Base-by-base conservation (phyloP, 2,329 filamentous ascomycete genomes). In the Aureobasidium pullulans region DNA sequence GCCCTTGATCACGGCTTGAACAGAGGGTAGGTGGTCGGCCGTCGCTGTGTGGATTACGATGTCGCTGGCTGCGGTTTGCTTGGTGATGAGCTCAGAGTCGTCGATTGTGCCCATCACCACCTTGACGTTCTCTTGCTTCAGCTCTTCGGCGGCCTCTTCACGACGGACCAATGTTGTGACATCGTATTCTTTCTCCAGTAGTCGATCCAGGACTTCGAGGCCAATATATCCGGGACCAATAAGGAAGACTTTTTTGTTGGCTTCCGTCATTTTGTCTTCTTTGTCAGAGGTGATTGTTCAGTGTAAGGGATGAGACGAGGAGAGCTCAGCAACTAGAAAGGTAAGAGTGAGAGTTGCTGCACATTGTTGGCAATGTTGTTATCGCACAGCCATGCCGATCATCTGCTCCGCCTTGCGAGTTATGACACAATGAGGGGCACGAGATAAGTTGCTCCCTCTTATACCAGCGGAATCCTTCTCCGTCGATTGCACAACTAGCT, bases 11-110 rank as follows among this genome's bases (percentile, higher is more conserved):
- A 81, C 70, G 15, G 77, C 76, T 63, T 76, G 63, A 1, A 71
- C 77, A 11, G 73, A 76, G 10, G 75, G 74, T 16, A 77, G 66
- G 60, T 81, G 72, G 66, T 81, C 78, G 4, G 77, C 76, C 4
- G 76, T 78, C 11, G 79, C 79, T 7, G 75, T 79, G 66, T 81
- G 77, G 57, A 81, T 69, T 39, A 76, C 68, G 8, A 79, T 73
- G 53, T 81, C 77, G 62, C 70, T 70, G 23, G 70, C 61, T 2
- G 67, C 50, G 1, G 71, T 66, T 16, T 76, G 68, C 37, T 74
- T 66, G 6, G 68, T 67, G 64, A 79, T 76, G 15, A 75, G 62
- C 1, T 68, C 64, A 13, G 68, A 69, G 62, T 79, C 74, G 49
- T 76, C 68, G 5, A 79, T 64, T 40, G 72, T 70, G n/a, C 75